Base-by-base conservation (phyloP, 129 eudicot genomes). In the Chrysanthemum seticuspe region DNA sequence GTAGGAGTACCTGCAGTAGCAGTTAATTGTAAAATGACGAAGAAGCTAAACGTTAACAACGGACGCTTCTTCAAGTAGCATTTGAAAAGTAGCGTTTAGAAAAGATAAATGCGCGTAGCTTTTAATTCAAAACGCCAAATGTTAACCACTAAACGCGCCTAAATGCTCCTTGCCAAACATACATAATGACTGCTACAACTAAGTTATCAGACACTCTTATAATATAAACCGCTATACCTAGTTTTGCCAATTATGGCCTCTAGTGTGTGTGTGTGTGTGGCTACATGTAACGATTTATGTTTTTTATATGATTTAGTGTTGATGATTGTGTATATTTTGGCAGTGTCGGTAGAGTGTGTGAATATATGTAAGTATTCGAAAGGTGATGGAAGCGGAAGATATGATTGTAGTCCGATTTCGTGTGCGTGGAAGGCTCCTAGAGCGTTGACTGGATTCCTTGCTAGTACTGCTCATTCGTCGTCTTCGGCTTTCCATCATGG, bases 371-470 rank as follows among this genome's bases (percentile, higher is more conserved):
- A 90, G 84, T 63, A 83, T 62, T 62, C 88, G 57, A 89, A 83
- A 73, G 96, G 95, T 51, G 95, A 85, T 57, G 92, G 85, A 68
- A 82, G 79, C 79, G 90, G 92, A 23, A 84, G 84, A 70, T 73
- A 78, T 67, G 99, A 94, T 62, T 90, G 96, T 81, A 90, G 94
- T 71, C 81, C 76, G 15, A 62, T 87, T 56, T 83, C 96, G 2
- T 94, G 99, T 79, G 97, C 99, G 21, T 88, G 89, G 80, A 94
- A 86, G 85, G 96, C 96, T 65, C 96, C 99, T 15, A 86, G 97
- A 86, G 89, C 85, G 9, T 83, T 94, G 82, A 90, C 96, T 40
- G 99, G 99, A 1, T 90, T 85, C 56, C 84, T 94, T 21, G 97
- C 99, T 13, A 94, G 87, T 62, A 94, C 99, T 14, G 76, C 99